These are phyloP conservation scores for Reutealis trisperma DNA, from an alignment of 345 rosid species.

Conservation along the genomic window DNA sequence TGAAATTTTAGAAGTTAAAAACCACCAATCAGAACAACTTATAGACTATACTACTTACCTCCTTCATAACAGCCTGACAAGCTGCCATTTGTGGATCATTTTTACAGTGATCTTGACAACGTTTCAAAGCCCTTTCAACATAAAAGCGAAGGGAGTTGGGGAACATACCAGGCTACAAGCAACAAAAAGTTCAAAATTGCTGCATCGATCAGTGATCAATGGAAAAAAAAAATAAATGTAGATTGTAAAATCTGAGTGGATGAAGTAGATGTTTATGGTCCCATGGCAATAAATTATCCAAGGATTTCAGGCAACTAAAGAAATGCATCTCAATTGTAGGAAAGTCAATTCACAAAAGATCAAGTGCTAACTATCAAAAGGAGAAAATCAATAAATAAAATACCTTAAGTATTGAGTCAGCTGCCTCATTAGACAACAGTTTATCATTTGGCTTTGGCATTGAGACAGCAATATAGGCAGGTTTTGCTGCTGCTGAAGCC, in stretches of 20 bases:
- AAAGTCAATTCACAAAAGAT: not conserved
- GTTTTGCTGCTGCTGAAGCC: conserved; percentile 50
- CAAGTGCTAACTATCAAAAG: not conserved
- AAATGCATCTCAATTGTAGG: not conserved
- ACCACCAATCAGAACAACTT: not conserved
- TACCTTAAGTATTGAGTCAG: conserved; percentile 75
- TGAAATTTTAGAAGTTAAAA: not conserved
- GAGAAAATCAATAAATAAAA: conserved; percentile 17
- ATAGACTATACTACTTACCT: conserved; percentile 44
- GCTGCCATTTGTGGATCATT: conserved; percentile 67
- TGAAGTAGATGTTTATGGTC: not conserved
- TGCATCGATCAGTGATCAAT: not conserved
- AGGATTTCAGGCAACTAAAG: not conserved
- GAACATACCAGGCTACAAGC: conserved; percentile 65
- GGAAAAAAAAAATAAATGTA: not conserved
- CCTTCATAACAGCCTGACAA: conserved; percentile 70
- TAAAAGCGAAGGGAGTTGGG: conserved; percentile 79
- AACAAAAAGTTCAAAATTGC: conserved; percentile 22
- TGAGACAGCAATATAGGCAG: conserved; percentile 82
- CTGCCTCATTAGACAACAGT: conserved; percentile 44
- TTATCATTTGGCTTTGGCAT: conserved; percentile 63
- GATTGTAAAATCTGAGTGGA: not conserved
- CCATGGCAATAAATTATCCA: not conserved
- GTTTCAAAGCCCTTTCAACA: conserved; percentile 80
- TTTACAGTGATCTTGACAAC: conserved; percentile 54